Percentiles rank a stretch among this genome's conserved stretches.
These are phyloP conservation scores for Beauveria bassiana DNA, from an alignment of 2,329 filamentous ascomycete genomes.

Conservation along the genomic window DNA sequence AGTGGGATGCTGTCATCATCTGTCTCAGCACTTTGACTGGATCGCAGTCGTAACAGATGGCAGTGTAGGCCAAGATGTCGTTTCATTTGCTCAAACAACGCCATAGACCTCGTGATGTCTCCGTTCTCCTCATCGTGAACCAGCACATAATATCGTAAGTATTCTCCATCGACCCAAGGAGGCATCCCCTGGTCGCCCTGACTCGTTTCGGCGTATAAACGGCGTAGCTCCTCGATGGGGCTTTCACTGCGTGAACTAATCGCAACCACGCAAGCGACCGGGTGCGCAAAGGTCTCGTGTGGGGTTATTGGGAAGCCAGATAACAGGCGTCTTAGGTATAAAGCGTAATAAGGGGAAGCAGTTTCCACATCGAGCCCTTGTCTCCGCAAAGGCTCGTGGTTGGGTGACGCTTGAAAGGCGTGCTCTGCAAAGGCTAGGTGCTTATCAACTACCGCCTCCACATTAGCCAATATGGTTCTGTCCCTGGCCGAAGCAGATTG, in stretches of 20 bases:
- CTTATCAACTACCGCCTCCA: slow-evolving; percentile 73
- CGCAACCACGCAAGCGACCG: slow-evolving; percentile 87
- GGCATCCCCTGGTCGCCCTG: slow-evolving; percentile 67
- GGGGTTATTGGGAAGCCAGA: slow-evolving; percentile 71
- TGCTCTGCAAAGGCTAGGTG: slow-evolving; percentile 72
- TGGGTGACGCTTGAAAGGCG: slow-evolving; percentile 32
- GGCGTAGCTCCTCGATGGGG: slow-evolving; percentile 80
- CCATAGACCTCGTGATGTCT: slow-evolving; percentile 83
- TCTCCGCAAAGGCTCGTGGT: slow-evolving; percentile 30
- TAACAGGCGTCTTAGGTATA: slow-evolving; percentile 77
- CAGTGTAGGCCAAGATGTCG: slow-evolving; percentile 95
- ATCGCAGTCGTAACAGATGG: slow-evolving; percentile 79
- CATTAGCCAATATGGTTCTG: slow-evolving; percentile 44
- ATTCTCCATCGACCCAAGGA: slow-evolving; percentile 83
- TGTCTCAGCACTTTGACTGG: slow-evolving; percentile 74
- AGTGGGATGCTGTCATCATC: slow-evolving; percentile 85
- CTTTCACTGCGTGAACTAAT: slow-evolving; percentile 81
- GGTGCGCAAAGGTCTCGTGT: slow-evolving; percentile 91
- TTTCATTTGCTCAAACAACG: slow-evolving; percentile 97
- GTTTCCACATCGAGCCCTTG: slow-evolving; percentile 38
- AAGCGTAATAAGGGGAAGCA: slow-evolving; percentile 72
- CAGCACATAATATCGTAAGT: slow-evolving; percentile 89
- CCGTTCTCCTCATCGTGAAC: slow-evolving; percentile 95
- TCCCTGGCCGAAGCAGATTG: slow-evolving; percentile 24
- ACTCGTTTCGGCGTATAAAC: slow-evolving; percentile 78